Conservation (phyloP, 192 early-diverging fungal genomes). For the Coemansia sp. region DNA sequence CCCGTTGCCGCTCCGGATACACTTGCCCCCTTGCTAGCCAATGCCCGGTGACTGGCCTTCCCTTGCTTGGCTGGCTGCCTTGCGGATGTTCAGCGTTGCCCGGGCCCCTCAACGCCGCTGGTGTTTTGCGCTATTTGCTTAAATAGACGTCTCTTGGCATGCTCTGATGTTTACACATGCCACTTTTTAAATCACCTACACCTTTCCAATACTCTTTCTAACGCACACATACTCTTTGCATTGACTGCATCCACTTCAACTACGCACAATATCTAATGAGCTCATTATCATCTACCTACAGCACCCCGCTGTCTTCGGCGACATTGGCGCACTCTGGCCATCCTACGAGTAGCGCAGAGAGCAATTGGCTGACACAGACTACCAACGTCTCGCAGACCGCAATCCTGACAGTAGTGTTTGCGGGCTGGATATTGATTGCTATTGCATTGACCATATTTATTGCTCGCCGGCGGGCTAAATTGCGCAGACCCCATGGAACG, state of each 20-base stretch:
- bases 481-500: background rate
- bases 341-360: background rate
- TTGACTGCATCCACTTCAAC: background rate
- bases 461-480: slow-evolving; percentile 6
- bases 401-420: slow-evolving; percentile 22
- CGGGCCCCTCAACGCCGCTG: background rate
- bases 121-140: background rate
- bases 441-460: slow-evolving; percentile 5
- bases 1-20: background rate
- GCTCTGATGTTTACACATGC: background rate
- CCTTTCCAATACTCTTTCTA: background rate
- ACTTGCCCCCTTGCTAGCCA: background rate
- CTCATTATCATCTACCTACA: background rate
- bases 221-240: background rate
- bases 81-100: background rate
- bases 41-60: background rate
- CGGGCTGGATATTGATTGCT: slow-evolving; percentile 12
- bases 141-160: background rate
- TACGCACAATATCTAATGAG: background rate
- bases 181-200: background rate
- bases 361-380: background rate
- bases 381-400: slow-evolving; percentile 15
- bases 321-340: background rate
- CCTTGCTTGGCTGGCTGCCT: background rate
- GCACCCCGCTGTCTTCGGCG: background rate